Conservation (phyloP, 208 protist species). For the Blastocrithidia nonstop region DNA sequence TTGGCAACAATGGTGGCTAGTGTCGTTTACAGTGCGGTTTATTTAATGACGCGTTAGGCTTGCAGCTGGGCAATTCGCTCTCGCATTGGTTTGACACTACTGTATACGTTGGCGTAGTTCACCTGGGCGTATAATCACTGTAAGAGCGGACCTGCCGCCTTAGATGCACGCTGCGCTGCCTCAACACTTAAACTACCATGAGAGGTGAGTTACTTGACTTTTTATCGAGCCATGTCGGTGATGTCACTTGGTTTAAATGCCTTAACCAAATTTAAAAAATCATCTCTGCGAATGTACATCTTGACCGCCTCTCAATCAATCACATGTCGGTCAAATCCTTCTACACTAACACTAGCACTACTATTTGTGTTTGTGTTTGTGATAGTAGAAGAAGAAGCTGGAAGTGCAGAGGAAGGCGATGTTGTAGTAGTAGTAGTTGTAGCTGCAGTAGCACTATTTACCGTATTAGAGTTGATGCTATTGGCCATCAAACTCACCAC, state of each 20-base stretch:
- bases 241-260: slow-evolving; percentile 89
- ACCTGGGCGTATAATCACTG: slow-evolving; percentile 94
- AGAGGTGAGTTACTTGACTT: slow-evolving; percentile 66
- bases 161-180: slow-evolving; percentile 87
- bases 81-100: slow-evolving; percentile 87
- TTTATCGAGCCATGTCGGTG: slow-evolving; percentile 30
- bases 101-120: slow-evolving; percentile 88
- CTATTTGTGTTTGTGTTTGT: too few relatives aligned
- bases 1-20: slow-evolving; percentile 75
- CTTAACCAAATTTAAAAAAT: slow-evolving; percentile 92
- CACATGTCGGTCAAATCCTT: too few relatives aligned
- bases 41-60: slow-evolving; percentile 40
- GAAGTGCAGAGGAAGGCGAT: too few relatives aligned
- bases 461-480: slow-evolving; percentile 9
- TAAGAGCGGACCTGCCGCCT: slow-evolving; percentile 93
- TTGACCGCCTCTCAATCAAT: slow-evolving; percentile 92
- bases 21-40: slow-evolving; percentile 26
- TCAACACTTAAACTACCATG: slow-evolving; percentile 91
- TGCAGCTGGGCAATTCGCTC: slow-evolving; percentile 85
- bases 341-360: too few relatives aligned
- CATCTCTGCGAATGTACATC: slow-evolving; percentile 77
- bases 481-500: slow-evolving; percentile 81
- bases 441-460: too few relatives aligned
- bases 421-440: too few relatives aligned
- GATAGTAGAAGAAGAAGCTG: too few relatives aligned